Percentiles rank a stretch among this genome's conserved stretches.
These are phyloP conservation scores for Limnanthes douglasii DNA, from an alignment of 345 rosid species.

Conservation along the genomic window DNA sequence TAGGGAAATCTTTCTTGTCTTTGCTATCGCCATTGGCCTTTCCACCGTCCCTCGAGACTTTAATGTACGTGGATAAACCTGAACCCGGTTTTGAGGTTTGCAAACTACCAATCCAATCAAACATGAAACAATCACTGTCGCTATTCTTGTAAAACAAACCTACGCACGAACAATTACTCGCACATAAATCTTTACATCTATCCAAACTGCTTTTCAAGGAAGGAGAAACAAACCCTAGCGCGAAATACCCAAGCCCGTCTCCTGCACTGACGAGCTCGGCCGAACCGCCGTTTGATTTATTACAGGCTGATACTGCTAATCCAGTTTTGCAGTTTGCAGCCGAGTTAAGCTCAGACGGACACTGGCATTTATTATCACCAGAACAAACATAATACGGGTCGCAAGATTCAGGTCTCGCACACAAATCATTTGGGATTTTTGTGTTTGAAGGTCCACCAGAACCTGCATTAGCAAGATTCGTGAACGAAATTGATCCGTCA, in stretches of 20 bases:
- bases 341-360: slow-evolving; percentile 33
- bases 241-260: slow-evolving; percentile 41
- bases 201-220: slow-evolving; percentile 35
- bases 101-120: slow-evolving; percentile 58
- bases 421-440: slow-evolving; percentile 49
- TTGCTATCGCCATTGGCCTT: slow-evolving; percentile 16
- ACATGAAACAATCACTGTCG: slow-evolving; percentile 59
- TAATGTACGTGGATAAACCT: slow-evolving; percentile 37
- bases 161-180: slow-evolving; percentile 57
- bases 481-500: slow-evolving; percentile 53
- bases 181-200: slow-evolving; percentile 57
- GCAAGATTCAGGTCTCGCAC: slow-evolving; percentile 64
- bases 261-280: slow-evolving; percentile 38
- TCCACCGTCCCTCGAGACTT: slow-evolving; percentile 21
- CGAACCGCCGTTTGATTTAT: slow-evolving; percentile 7
- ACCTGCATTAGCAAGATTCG: slow-evolving; percentile 18
- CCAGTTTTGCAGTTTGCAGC: slow-evolving; percentile 36
- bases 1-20: slow-evolving; percentile 25
- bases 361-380: slow-evolving; percentile 32
- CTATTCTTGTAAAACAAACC: slow-evolving; percentile 57
- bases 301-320: slow-evolving; percentile 41
- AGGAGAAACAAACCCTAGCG: slow-evolving; percentile 40
- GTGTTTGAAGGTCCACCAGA: slow-evolving; percentile 16
- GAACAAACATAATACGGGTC: slow-evolving; percentile 42
- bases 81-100: slow-evolving; percentile 20